Evolutionary conservation across 148 eudicot genomes (phyloP), one percentile per base, ranked within the genome.

Genomic region (Fagopyrum homotropicum): DNA sequence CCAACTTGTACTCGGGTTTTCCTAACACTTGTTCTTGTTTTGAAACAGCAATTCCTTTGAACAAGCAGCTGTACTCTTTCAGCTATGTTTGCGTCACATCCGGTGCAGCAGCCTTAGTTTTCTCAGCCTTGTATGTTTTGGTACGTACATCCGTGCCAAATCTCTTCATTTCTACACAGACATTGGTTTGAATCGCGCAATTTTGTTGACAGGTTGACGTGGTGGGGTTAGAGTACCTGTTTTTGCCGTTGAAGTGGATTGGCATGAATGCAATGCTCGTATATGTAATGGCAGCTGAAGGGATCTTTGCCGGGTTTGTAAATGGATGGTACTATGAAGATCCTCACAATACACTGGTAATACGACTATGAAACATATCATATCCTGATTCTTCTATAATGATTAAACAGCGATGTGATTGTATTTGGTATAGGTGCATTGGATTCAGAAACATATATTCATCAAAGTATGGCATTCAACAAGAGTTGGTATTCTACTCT

Each of bases 211-310:
- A 93, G 98, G 92, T 91, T 74, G 98, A 93, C 82, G 73, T 91
- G 17, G 80, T 80, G 75, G 82, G 77, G 12, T 73, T 84, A 47
- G 83, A 84, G 52, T 81, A 77, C 71, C 54, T 82, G 61, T 93
- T 93, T 81, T 76, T 89, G 26, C 91, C 92, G 9, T 81, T 93
- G 64, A 90, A 91, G 81, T 93, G 97, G 98, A 91, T 93, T 78
- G 97, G 98, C 59, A 88, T 91, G 98, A 93, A 93, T 75, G 97
- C 97, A 7, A 93, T 91, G 98, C 87, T 91, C 29, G 96, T 93
- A 56, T 93, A 82, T 79, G 98, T 89, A 66, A 85, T 93, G 93
- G 98, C 98, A 29, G 98, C 98, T 80, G 89, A 75, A 70, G 88
- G 89, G n/a, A 89, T 93, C 60, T 86, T 90, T 14, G 89, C 90